Evolutionary conservation across 169 alveolate species (phyloP), one percentile per base, ranked within the genome.

Genomic region (Amoebophrya sp.): DNA sequence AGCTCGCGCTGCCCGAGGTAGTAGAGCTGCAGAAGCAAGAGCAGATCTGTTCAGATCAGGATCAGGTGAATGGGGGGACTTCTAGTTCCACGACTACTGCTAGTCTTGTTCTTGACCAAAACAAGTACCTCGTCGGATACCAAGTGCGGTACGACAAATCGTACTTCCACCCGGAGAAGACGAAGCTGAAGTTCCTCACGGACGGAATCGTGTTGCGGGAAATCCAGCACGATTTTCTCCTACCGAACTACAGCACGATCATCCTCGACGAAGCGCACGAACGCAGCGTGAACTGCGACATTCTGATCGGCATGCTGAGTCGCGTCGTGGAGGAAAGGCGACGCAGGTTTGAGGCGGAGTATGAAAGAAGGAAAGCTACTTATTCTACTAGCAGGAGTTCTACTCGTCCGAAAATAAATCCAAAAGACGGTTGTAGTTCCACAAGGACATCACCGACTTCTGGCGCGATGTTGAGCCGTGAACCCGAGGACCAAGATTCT

Each of bases 201-300:
- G 99, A 99, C 95, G 99, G 99, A 89, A 98, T 98, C 39, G 94
- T 99, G 90, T 95, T 99, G 90, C 97, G 97, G 93, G 99, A 98
- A 88, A 90, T 94, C 25, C 95, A 94, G 55, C 47, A 54, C 39
- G 94, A 94, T 83, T 94, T 94, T 77, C 94, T 93, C 0, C 18
- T 47, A 47, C 66, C 97, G 32, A 95, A 97, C 89, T 99, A 98
- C 94, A 95, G 98, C 66, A 99, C 97, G 40, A 96, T 99, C 66
- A 95, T 99, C 54, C 97, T 99, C 91, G 99, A 99, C 95, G 99
- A 99, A 94, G 99, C 99, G 35, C 99, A 99, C 94, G 99, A 99
- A 93, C 97, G 99, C 94, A 97, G 98, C 90, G 96, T 98, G 89
- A 98, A 99, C 95, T 97, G 99, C 77, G 99, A 99, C 93, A 91